phyloP scores from a whole-genome alignment of 2,329 filamentous ascomycete genomes.

The Sarocladium kiliense region DNA sequence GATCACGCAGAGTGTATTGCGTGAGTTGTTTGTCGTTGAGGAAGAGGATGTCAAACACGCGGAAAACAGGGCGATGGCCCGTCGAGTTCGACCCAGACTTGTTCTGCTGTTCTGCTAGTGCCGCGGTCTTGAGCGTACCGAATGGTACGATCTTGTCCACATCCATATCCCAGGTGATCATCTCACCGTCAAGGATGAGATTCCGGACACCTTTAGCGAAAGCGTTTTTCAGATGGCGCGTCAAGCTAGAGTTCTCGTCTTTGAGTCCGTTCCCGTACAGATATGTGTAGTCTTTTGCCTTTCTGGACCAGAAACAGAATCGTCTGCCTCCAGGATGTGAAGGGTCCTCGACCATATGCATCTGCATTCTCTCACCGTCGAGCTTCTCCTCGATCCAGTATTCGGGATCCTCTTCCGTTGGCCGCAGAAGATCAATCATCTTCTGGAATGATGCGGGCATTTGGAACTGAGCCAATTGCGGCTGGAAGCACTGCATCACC shows the following conservation, averaged over 20 bases:
- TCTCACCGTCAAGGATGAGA: constrained; percentile 92
- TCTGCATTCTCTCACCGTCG: constrained; percentile 93
- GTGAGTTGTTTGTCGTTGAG: constrained; percentile 79
- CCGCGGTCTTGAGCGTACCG: constrained; percentile 88
- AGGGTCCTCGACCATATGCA: constrained; percentile 79
- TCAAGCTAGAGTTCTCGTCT: constrained; percentile 72
- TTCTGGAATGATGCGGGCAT: constrained; percentile 71
- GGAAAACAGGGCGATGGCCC: constrained; percentile 64
- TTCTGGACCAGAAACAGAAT: constrained; percentile 91
- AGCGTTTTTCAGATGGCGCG: constrained; percentile 70
- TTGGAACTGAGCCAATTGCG: constrained; percentile 90
- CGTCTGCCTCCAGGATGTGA: constrained; percentile 60
- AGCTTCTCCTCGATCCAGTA: constrained; percentile 99
- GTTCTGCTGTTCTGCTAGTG: constrained; percentile 67
- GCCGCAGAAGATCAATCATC: constrained; percentile 65
- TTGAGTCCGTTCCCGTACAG: constrained; percentile 77
- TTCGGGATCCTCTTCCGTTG: constrained; percentile 63
- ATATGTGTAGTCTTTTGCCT: constrained; percentile 94
- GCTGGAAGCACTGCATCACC: constrained; percentile 94
- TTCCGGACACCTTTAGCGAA: constrained; percentile 76
- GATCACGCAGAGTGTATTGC: constrained; percentile 75
- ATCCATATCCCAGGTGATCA: constrained; percentile 95
- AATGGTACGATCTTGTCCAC: constrained; percentile 83
- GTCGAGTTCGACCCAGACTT: constrained; percentile 46
- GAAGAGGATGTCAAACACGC: constrained; percentile 87